phyloP scores from a whole-genome alignment of 164 flowering plant genomes.

The Liriodendron chinense region DNA sequence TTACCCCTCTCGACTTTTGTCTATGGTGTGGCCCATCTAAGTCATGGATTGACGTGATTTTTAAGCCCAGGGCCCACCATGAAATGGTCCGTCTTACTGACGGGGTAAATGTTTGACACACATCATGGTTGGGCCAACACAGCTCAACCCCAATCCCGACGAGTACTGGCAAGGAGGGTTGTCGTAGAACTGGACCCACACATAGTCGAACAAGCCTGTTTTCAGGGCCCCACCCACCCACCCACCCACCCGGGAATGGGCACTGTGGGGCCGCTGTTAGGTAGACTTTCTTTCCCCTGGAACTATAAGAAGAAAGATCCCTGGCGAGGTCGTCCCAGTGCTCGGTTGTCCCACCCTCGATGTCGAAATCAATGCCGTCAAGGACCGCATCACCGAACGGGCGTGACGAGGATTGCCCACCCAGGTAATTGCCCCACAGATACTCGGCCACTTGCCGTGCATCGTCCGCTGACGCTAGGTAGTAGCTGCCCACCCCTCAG shows the following conservation, averaged over 20 bases:
- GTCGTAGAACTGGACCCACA: constrained; percentile 17
- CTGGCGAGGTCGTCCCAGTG: constrained; percentile 5
- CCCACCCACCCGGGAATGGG: constrained; percentile 9
- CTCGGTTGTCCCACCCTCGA: background rate
- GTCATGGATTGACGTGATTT: too few species aligned
- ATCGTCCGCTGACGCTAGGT: constrained; percentile 9
- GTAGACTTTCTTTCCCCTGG: constrained; percentile 6
- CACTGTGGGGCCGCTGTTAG: constrained; percentile 10
- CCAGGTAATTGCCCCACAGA: constrained; percentile 11
- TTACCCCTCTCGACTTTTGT: too few species aligned
- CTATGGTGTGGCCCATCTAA: too few species aligned
- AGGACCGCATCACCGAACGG: constrained; percentile 10
- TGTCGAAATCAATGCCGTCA: constrained; percentile 13
- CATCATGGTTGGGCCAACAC: too few species aligned
- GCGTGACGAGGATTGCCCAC: constrained; percentile 1
- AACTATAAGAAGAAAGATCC: background rate
- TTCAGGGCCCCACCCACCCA: constrained; percentile 5
- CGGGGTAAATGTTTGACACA: too few species aligned
- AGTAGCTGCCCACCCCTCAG: constrained; percentile 5
- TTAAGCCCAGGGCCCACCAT: too few species aligned
- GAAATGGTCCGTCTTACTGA: too few species aligned
- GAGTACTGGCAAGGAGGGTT: constrained; percentile 10
- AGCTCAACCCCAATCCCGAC: too few species aligned
- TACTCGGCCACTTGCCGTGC: constrained; percentile 4
- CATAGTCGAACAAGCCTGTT: constrained; percentile 11